phyloP scores from a whole-genome alignment of 23 red algal species.

The Agarophyton chilense region DNA sequence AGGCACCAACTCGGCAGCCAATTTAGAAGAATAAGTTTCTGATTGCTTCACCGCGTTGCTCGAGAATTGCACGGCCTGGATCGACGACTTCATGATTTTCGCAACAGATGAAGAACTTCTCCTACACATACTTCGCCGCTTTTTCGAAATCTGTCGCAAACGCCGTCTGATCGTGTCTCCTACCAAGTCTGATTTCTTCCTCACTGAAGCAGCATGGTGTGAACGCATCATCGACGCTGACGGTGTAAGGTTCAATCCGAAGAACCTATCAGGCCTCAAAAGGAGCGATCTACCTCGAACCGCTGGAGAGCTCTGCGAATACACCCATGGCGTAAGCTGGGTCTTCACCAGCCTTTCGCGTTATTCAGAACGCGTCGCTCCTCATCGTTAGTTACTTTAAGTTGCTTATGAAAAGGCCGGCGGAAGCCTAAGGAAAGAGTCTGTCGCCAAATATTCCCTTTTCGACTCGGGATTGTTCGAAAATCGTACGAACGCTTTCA shows the following conservation, averaged over 20 bases:
- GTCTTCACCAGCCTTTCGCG: not conserved
- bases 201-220: conserved; percentile 15
- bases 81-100: conserved; percentile 42
- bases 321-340: conserved; percentile 18
- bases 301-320: conserved; percentile 21
- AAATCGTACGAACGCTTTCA: conserved; percentile 14
- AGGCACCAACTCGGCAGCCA: not conserved
- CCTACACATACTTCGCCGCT: conserved; percentile 6
- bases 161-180: not conserved
- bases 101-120: not conserved
- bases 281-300: not conserved
- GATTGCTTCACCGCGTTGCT: conserved; percentile 11
- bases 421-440: conserved; percentile 9
- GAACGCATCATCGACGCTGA: conserved; percentile 40
- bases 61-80: conserved; percentile 8
- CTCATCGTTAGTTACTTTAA: conserved; percentile 5
- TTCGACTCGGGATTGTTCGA: not conserved
- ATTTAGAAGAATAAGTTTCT: conserved; percentile 20
- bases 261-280: not conserved
- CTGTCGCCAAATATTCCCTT: conserved; percentile 15
- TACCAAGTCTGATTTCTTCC: conserved; percentile 41
- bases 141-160: conserved; percentile 37
- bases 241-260: conserved; percentile 12
- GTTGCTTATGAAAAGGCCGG: conserved; percentile 1
- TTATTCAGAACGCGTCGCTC: conserved; percentile 12